These are phyloP conservation scores for Nitzschia sp. DNA, from an alignment of 108 stramenopile genomes.

Conservation along the genomic window DNA sequence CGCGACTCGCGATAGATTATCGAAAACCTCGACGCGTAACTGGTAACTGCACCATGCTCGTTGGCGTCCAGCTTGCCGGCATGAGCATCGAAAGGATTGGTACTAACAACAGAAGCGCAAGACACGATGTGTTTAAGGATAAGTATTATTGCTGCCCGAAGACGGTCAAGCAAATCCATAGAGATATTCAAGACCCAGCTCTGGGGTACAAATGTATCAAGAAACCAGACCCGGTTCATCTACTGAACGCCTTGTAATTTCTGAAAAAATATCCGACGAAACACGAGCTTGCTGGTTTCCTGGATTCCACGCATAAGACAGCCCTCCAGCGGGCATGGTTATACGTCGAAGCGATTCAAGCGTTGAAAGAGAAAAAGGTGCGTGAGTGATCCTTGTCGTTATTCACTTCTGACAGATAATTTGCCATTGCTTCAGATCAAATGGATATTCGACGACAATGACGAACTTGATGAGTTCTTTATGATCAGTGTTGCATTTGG, in stretches of 20 bases:
- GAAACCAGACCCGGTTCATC: slow-evolving; percentile 3
- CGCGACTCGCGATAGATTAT: too few relatives aligned
- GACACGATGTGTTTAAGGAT: not conserved
- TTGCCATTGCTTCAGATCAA: not conserved
- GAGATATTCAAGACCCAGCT: not conserved
- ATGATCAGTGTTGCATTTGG: slow-evolving; percentile 10
- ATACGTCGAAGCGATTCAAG: not conserved
- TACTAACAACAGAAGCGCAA: not conserved
- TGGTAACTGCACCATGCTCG: too few relatives aligned
- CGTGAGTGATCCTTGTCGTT: not conserved
- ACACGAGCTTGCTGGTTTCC: not conserved
- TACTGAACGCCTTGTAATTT: slow-evolving; percentile 2
- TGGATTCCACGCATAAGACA: not conserved
- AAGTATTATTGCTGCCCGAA: not conserved
- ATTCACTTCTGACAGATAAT: not conserved
- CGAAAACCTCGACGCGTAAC: too few relatives aligned
- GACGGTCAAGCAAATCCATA: not conserved
- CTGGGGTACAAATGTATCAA: not conserved
- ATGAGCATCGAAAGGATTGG: not conserved
- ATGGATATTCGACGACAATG: slow-evolving; percentile 1
- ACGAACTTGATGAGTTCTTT: not conserved
- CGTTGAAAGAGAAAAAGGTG: slow-evolving; percentile 11
- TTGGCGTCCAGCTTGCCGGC: not conserved
- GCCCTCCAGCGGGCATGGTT: not conserved
- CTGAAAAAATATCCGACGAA: slow-evolving; percentile 12